Evolutionary conservation across 2,329 filamentous ascomycete genomes (phyloP).

Genomic region (Niveomyces coronatus): DNA sequence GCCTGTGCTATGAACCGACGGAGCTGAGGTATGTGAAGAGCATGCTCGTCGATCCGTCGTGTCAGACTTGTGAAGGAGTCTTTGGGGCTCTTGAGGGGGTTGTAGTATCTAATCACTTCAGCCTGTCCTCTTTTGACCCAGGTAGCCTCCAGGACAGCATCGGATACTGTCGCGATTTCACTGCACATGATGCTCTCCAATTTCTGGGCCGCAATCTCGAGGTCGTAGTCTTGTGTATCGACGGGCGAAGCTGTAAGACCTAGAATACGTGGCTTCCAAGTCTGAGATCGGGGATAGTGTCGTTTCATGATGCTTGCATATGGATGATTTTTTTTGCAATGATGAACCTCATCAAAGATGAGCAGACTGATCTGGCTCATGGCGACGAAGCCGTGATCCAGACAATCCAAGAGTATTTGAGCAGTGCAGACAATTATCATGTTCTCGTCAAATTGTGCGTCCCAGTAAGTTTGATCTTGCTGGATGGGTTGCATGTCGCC

Average conservation of each 20-base stretch:
- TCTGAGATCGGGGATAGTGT: constrained; percentile 53
- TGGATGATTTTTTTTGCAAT: constrained; percentile 86
- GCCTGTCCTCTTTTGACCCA: constrained; percentile 29
- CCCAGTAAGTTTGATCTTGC: constrained; percentile 37
- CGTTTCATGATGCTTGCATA: constrained; percentile 87
- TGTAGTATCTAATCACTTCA: constrained; percentile 38
- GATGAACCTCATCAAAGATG: constrained; percentile 93
- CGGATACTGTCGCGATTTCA: constrained; percentile 64
- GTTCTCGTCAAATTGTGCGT: constrained; percentile 46
- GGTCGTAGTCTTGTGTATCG: constrained; percentile 61
- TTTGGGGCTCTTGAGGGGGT: constrained; percentile 29
- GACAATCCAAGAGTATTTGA: constrained; percentile 69
- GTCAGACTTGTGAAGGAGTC: constrained; percentile 55
- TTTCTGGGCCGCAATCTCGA: constrained; percentile 57
- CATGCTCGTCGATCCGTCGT: constrained; percentile 37
- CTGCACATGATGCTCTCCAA: constrained; percentile 71
- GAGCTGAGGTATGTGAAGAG: constrained; percentile 37
- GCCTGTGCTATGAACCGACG: constrained; percentile 47
- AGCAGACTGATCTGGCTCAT: constrained; percentile 82
- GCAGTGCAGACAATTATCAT: constrained; percentile 91
- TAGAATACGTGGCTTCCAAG: constrained; percentile 59
- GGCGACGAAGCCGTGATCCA: constrained; percentile 66
- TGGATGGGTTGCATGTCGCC: constrained; percentile 50
- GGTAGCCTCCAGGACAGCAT: constrained; percentile 23
- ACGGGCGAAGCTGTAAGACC: constrained; percentile 97